phyloP scores from a whole-genome alignment of 208 protist species.

The Wallacemonas sp. region DNA sequence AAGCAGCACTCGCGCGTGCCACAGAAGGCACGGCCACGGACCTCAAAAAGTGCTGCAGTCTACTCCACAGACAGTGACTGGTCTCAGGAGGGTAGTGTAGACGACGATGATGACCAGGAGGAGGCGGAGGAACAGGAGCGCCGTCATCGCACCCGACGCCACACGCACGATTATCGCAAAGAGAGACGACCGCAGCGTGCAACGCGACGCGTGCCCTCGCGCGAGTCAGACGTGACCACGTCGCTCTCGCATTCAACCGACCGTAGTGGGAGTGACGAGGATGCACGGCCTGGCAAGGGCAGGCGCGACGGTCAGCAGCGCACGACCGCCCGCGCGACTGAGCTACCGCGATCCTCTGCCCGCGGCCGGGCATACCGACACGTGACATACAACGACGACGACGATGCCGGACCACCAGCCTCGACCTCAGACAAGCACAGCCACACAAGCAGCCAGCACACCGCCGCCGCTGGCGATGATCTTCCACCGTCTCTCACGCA shows the following conservation, averaged over 20 bases:
- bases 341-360: no score
- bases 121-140: no score
- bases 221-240: not conserved
- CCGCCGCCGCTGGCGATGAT: not conserved
- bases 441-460: not conserved
- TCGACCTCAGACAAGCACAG: not conserved
- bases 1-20: not conserved
- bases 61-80: not conserved
- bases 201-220: not conserved
- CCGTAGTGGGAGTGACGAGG: not conserved
- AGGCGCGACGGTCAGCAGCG: no score
- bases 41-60: not conserved
- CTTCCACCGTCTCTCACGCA: no score
- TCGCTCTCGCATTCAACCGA: not conserved
- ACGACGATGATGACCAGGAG: no score
- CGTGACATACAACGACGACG: constrained; percentile 8
- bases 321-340: not conserved
- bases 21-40: not conserved
- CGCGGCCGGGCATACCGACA: constrained; percentile 6
- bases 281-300: no score
- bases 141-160: no score
- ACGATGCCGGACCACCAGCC: not conserved
- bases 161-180: no score
- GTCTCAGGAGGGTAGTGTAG: not conserved
- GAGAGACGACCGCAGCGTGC: constrained; percentile 9